Evolutionary conservation across 768 basidiomycete species (phyloP), one percentile per base, ranked within the genome.

Genomic region (Hericium rajendrae): DNA sequence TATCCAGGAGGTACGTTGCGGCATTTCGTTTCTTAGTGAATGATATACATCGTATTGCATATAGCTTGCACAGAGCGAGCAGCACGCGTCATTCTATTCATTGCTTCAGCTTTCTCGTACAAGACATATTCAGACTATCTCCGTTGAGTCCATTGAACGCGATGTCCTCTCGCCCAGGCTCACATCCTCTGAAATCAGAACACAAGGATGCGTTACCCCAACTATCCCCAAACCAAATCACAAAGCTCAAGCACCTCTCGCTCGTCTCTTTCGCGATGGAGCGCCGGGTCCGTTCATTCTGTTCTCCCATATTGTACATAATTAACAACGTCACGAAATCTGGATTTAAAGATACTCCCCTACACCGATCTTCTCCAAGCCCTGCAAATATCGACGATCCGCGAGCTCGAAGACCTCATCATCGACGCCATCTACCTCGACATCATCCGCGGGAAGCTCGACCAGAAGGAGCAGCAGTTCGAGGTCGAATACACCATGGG

Each of bases 351-450:
- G 93, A 88, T 91, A 63, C 80, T 97, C 2, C 83, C 91, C 0
- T 98, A 98, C 70, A 69, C 82, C 10, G 72, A 78, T 38, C 80
- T 98, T 2, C 79, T 91, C 6, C 67, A 80, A 53, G 74, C 79
- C 3, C 79, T 99, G 18, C 81, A 91, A 51, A 78, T 95, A 70
- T 76, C 83, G 3, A 84, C 81, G 5, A 83, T 94, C 57, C 86
- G 94, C 55, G 89, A 89, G 57, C 84, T 99, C 2, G 95, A 99
- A 70, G 94, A 97, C 71, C 83, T 97, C 61, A 90, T 98, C 67
- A 98, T 99, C 69, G 94, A 97, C 65, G 89, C 89, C 11, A 94
- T 97, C 70, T 98, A 97, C 72, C 83, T 90, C 41, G 88, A 91
- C 68, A 75, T 97, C 40, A 77, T 99, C 39, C 83, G 84, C 52